Evolutionary conservation across 2,329 filamentous ascomycete species (phyloP).

Genomic region (Aureobasidium zeae): DNA sequence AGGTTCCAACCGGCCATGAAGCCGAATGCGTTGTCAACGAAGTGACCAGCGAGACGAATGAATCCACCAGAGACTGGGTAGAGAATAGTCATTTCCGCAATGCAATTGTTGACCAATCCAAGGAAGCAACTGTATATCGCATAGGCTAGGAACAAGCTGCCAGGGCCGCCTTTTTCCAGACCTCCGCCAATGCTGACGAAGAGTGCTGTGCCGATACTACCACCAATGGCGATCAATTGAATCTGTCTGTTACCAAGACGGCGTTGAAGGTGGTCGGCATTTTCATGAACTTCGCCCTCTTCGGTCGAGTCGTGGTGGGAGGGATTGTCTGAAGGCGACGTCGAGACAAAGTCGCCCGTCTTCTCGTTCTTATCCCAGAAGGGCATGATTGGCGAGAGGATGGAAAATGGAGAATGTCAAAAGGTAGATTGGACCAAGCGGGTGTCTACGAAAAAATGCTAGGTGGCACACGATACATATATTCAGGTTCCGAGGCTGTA

Average conservation of each 20-base stretch:
- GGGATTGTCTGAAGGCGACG: neutral
- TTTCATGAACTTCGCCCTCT: slow-evolving; percentile 25
- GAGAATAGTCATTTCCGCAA: slow-evolving; percentile 55
- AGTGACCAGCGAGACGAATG: slow-evolving; percentile 51
- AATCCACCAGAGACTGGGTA: slow-evolving; percentile 54
- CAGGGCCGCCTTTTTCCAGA: slow-evolving; percentile 40
- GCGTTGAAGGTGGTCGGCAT: slow-evolving; percentile 35
- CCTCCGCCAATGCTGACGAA: slow-evolving; percentile 46
- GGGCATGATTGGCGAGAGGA: slow-evolving; percentile 1
- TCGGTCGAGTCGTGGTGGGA: neutral
- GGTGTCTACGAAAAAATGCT: neutral
- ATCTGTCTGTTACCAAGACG: slow-evolving; percentile 42
- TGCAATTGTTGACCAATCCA: slow-evolving; percentile 53
- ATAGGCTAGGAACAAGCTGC: slow-evolving; percentile 50
- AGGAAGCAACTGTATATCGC: slow-evolving; percentile 47
- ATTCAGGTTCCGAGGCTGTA: neutral
- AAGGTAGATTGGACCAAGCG: neutral
- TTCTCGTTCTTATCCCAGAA: slow-evolving; percentile 15
- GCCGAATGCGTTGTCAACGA: slow-evolving; percentile 52
- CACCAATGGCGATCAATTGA: slow-evolving; percentile 27
- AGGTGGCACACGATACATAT: slow-evolving; percentile 7
- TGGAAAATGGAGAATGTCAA: neutral
- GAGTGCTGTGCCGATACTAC: slow-evolving; percentile 23
- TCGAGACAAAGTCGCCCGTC: neutral
- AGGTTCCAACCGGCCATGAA: slow-evolving; percentile 46